These are phyloP conservation scores for Arthrocladium fulminans DNA, from an alignment of 2,329 filamentous ascomycete genomes.

Conservation along the genomic window DNA sequence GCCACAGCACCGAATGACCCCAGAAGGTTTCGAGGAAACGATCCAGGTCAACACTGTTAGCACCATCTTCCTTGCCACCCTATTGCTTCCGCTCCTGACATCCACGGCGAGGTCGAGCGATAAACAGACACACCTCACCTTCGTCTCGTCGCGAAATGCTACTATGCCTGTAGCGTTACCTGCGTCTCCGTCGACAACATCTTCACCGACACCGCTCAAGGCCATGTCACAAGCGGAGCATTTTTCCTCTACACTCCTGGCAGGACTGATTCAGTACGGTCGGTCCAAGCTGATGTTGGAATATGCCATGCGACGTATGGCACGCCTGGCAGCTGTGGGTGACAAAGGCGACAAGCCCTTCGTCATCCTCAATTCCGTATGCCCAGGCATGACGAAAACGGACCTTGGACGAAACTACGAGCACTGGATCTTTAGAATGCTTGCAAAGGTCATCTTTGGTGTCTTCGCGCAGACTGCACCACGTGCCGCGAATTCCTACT, in stretches of 20 bases:
- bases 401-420: slow-evolving; percentile 32
- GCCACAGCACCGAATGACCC: slow-evolving; percentile 28
- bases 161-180: slow-evolving; percentile 26
- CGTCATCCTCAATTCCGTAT: slow-evolving; percentile 38
- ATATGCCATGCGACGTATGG: slow-evolving; percentile 34
- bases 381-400: slow-evolving; percentile 38
- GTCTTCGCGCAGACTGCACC: slow-evolving; percentile 37
- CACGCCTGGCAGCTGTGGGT: slow-evolving; percentile 20
- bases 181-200: slow-evolving; percentile 25
- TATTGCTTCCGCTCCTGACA: slow-evolving; percentile 43
- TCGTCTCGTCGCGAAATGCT: slow-evolving; percentile 38
- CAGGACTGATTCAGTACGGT: slow-evolving; percentile 30
- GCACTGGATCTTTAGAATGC: slow-evolving; percentile 18
- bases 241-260: slow-evolving; percentile 20
- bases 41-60: slow-evolving; percentile 52
- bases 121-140: slow-evolving; percentile 32
- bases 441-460: slow-evolving; percentile 26
- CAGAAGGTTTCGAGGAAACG: slow-evolving; percentile 43
- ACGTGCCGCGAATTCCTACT: slow-evolving; percentile 36
- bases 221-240: slow-evolving; percentile 27
- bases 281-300: slow-evolving; percentile 37
- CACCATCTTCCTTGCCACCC: slow-evolving; percentile 45
- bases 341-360: slow-evolving; percentile 24
- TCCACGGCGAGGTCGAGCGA: slow-evolving; percentile 26
- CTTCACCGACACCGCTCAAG: slow-evolving; percentile 25